Conservation (phyloP, 208 protist genomes). For the Acanthamoeba quina region DNA sequence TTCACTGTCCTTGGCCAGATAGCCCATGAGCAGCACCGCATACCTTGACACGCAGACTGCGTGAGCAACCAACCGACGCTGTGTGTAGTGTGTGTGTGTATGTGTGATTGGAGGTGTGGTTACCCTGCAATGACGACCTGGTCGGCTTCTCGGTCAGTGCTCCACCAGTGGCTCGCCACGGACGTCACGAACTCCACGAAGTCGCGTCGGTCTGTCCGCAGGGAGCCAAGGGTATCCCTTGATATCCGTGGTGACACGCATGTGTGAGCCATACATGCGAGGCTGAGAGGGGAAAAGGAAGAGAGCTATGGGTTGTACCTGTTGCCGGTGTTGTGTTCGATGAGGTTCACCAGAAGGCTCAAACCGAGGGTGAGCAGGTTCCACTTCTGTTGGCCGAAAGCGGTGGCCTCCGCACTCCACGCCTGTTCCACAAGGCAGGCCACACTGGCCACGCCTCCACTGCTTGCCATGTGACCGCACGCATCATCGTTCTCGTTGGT, state of each 20-base stretch:
- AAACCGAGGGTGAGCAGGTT: conserved; percentile 26
- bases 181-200: background rate
- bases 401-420: conserved; percentile 2
- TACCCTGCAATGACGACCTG: conserved; percentile 31
- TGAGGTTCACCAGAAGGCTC: conserved; percentile 31
- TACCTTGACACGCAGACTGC: background rate
- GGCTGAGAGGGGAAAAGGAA: too few relatives aligned
- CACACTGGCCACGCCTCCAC: background rate
- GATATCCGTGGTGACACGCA: background rate
- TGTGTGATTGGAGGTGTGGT: background rate
- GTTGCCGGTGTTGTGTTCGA: background rate
- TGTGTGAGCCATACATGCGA: background rate
- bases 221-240: background rate
- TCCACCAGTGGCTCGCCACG: conserved; percentile 8
- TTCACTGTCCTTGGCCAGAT: conserved; percentile 20
- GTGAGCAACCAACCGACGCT: background rate
- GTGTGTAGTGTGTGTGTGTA: background rate
- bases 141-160: background rate
- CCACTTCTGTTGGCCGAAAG: conserved; percentile 23
- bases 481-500: conserved; percentile 19
- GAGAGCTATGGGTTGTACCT: background rate
- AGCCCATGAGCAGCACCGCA: background rate
- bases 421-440: background rate
- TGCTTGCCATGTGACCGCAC: background rate
- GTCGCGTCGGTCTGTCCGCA: background rate